Percentiles rank a stretch among this genome's conserved stretches.
Conservation (phyloP, 108 stramenopile genomes). For the Hondaea fermentalgiana region DNA sequence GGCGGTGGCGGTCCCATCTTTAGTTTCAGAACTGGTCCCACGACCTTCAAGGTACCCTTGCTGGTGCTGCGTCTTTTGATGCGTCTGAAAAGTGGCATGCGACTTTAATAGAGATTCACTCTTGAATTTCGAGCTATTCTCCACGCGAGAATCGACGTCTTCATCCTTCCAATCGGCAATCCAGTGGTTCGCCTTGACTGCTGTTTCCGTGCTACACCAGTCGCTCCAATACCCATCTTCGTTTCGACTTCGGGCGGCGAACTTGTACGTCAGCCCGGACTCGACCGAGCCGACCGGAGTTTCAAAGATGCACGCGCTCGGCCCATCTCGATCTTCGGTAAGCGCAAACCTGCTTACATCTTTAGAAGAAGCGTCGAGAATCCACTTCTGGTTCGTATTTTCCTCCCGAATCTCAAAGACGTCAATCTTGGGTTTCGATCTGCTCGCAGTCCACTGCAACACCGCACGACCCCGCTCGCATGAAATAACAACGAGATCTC, state of each 20-base stretch:
- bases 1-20: too few relatives aligned
- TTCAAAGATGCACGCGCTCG: neutral
- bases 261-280: neutral
- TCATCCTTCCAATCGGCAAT: neutral
- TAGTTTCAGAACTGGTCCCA: too few relatives aligned
- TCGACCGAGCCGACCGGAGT: neutral
- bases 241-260: neutral
- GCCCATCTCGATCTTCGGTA: neutral
- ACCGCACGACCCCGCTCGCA: neutral
- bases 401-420: neutral
- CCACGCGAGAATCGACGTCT: too few relatives aligned
- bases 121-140: too few relatives aligned
- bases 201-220: neutral
- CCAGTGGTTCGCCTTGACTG: neutral
- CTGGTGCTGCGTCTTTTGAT: too few relatives aligned
- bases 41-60: too few relatives aligned
- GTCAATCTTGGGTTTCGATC: neutral
- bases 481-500: neutral
- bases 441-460: neutral
- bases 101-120: too few relatives aligned
- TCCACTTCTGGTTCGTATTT: neutral
- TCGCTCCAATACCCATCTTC: neutral
- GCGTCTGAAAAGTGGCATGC: too few relatives aligned
- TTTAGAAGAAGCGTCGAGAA: neutral
- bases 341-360: neutral